phyloP scores from a whole-genome alignment of 2,329 filamentous ascomycete species.

The Monilinia laxa region DNA sequence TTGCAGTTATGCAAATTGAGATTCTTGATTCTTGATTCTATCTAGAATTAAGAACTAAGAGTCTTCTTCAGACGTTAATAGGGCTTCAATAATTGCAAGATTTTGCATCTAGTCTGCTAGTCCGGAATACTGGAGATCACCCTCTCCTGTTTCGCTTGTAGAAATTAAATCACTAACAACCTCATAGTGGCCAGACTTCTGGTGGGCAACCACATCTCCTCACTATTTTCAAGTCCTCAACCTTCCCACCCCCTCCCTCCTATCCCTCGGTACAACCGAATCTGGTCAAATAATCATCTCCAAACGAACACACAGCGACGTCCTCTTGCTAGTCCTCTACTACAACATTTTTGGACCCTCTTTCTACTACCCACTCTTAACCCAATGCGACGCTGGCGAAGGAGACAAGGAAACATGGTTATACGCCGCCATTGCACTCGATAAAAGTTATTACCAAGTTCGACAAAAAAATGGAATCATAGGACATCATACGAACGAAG shows the following conservation, averaged over 20 bases:
- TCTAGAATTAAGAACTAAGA: too few relatives aligned
- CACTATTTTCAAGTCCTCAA: slow-evolving; percentile 43
- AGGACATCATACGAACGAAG: neutral
- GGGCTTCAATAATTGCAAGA: neutral
- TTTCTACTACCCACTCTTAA: slow-evolving; percentile 48
- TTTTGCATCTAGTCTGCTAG: too few relatives aligned
- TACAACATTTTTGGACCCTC: slow-evolving; percentile 50
- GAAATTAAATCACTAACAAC: neutral
- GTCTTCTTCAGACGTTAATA: neutral
- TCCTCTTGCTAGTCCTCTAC: slow-evolving; percentile 49
- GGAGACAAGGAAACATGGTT: slow-evolving; percentile 54
- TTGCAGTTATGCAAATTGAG: too few relatives aligned
- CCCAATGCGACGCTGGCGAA: slow-evolving; percentile 46
- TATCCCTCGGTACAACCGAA: slow-evolving; percentile 44
- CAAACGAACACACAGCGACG: slow-evolving; percentile 45
- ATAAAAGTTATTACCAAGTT: slow-evolving; percentile 46
- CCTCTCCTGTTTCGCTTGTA: too few relatives aligned
- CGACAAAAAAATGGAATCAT: slow-evolving; percentile 6
- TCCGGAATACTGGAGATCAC: too few relatives aligned
- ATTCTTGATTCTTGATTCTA: too few relatives aligned
- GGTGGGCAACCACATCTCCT: slow-evolving; percentile 44
- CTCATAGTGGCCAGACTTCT: slow-evolving; percentile 48
- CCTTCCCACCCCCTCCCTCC: neutral
- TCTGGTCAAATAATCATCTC: slow-evolving; percentile 48
- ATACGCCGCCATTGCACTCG: slow-evolving; percentile 45